These are phyloP conservation scores for Turritis glabra DNA, from an alignment of 345 rosid species.

Conservation along the genomic window DNA sequence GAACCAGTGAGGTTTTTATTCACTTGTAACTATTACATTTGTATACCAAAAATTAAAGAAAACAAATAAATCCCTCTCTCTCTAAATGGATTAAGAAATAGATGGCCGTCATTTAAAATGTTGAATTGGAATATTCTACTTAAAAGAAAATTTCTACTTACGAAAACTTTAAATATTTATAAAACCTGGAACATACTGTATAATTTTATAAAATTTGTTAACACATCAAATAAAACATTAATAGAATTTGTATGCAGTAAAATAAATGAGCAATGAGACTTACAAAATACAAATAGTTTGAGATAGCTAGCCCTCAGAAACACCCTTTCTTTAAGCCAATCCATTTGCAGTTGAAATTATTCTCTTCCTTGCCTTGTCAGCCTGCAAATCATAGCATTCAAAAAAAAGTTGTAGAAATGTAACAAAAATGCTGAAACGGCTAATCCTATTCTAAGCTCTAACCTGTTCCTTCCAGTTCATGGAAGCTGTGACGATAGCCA, in stretches of 20 bases:
- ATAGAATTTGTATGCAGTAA: no score
- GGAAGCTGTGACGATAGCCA: conserved; percentile 32
- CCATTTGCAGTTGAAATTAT: conserved; percentile 1
- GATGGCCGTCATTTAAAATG: neutral
- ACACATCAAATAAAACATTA: no score
- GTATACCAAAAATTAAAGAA: neutral
- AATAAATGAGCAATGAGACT: neutral
- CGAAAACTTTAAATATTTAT: no score
- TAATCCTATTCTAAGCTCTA: neutral
- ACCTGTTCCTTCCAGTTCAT: conserved; percentile 46
- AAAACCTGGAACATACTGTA: neutral
- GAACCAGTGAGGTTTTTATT: conserved; percentile 38
- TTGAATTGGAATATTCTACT: neutral
- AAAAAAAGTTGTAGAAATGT: neutral
- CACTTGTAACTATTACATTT: neutral
- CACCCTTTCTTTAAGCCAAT: neutral
- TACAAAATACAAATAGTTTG: neutral
- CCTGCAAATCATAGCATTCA: conserved; percentile 14
- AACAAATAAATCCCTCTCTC: neutral
- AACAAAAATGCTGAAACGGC: conserved; percentile 1
- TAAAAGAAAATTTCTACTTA: no score
- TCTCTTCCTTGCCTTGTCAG: conserved; percentile 30
- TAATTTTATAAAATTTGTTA: no score
- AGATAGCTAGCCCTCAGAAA: neutral
- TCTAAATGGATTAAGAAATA: neutral